phyloP scores from a whole-genome alignment of 2,329 filamentous ascomycete species.

The Acrodontium crateriforme region DNA sequence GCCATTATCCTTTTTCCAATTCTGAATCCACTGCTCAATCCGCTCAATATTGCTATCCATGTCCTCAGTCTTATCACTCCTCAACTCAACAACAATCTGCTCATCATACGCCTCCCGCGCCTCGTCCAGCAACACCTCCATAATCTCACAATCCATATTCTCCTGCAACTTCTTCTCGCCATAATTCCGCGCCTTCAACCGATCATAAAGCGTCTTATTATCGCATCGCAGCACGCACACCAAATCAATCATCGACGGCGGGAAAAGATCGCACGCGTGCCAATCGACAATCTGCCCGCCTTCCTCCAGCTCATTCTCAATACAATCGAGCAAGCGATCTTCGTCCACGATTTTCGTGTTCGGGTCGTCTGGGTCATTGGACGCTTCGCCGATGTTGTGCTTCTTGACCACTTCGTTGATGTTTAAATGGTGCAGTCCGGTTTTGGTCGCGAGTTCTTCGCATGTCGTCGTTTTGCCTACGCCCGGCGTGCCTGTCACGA shows the following conservation, averaged over 20 bases:
- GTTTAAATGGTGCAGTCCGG: slow-evolving; percentile 67
- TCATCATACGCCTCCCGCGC: slow-evolving; percentile 74
- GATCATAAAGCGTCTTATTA: slow-evolving; percentile 69
- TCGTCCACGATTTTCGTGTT: slow-evolving; percentile 91
- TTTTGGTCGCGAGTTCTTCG: slow-evolving; percentile 62
- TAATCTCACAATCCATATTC: slow-evolving; percentile 94
- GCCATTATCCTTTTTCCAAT: slow-evolving; percentile 62
- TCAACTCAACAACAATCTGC: slow-evolving; percentile 78
- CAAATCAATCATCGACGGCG: slow-evolving; percentile 84
- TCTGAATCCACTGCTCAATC: slow-evolving; percentile 65
- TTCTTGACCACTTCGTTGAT: slow-evolving; percentile 91
- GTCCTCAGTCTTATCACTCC: slow-evolving; percentile 67
- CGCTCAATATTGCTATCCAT: slow-evolving; percentile 81
- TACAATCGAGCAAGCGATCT: slow-evolving; percentile 76
- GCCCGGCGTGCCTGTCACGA: slow-evolving; percentile 89
- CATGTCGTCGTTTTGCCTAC: slow-evolving; percentile 92
- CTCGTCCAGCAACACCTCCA: slow-evolving; percentile 86
- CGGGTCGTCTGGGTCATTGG: slow-evolving; percentile 56
- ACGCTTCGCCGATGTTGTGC: slow-evolving; percentile 72
- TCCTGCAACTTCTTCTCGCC: slow-evolving; percentile 80
- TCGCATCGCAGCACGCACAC: slow-evolving; percentile 82
- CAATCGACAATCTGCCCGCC: slow-evolving; percentile 91
- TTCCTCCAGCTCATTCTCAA: slow-evolving; percentile 64
- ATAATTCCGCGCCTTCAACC: slow-evolving; percentile 66
- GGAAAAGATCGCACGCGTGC: slow-evolving; percentile 95